Evolutionary conservation across 345 rosid species (phyloP), one percentile per base, ranked within the genome.

Genomic region (Lenwebbia sp.): DNA sequence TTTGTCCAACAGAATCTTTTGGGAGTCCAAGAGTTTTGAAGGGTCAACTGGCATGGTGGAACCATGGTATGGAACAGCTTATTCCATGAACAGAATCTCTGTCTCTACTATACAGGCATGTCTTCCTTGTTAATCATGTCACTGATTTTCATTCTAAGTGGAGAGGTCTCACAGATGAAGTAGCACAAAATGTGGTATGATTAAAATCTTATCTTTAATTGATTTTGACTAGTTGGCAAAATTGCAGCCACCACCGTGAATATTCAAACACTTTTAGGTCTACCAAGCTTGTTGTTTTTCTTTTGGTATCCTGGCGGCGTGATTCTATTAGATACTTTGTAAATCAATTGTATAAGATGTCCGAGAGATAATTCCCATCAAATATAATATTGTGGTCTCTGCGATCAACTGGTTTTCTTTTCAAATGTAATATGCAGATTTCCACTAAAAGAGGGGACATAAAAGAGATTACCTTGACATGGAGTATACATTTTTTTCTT

Each of bases 1-100:
- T 87, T 62, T 87, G 58, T 89, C 88, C 86, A 82, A 85, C 91
- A 97, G 99, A 88, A 94, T 97, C 88, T 92, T 96, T 81, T 97
- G 99, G 98, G 96, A 92, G 86, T 97, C 99, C 21, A 93, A 97
- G 92, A 93, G 92, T 74, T 97, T 97, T 93, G 98, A 96, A 91
- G 98, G 95, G 84, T 89, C 88, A 57, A 93, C 97, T 82, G 92
- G 93, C 84, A 92, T 86, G 95, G 91, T 85, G 57, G 98, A 97
- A 91, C 99, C 98, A 49, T 97, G 98, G 98, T 97, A 97, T 91
- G 93, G 93, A 86, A 97, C 99, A 75, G 91, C 96, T 83, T 95
- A 95, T 89, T 92, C 94, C 83, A 83, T 94, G 70, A 97, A 94
- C 91, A 92, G 90, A 90, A 90, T 95, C 87, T 89, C 86, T 5